A percentile compares a stretch with the other conserved stretches of the same genome.
Conservation (phyloP, 306 rosid genomes). For the Quercus wislizeni region DNA sequence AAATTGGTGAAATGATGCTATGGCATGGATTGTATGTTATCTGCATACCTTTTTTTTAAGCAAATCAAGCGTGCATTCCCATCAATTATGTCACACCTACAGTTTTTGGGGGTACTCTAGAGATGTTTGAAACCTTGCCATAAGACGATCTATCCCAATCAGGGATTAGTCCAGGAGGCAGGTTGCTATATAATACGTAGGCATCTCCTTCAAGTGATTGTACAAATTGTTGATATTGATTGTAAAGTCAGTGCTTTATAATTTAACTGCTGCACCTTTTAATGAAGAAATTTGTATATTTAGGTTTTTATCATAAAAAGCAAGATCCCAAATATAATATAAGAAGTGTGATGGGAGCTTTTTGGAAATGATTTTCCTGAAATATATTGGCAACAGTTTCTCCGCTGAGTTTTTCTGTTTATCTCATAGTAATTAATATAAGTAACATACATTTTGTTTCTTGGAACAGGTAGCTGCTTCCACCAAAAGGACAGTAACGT, state of each 20-base stretch:
- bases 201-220: too few relatives aligned
- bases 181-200: too few relatives aligned
- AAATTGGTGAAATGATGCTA: neutral
- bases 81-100: too few relatives aligned
- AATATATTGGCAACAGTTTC: neutral
- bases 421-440: neutral
- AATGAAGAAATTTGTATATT: neutral
- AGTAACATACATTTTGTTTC: slow-evolving; percentile 8
- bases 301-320: neutral
- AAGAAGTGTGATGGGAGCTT: neutral
- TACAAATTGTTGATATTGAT: neutral
- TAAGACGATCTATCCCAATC: too few relatives aligned
- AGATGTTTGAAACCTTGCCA: too few relatives aligned
- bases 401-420: neutral
- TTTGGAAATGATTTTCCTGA: neutral
- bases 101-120: too few relatives aligned
- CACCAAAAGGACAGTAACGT: slow-evolving; percentile 81
- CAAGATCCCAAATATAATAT: neutral
- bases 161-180: too few relatives aligned
- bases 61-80: neutral
- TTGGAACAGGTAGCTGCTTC: slow-evolving; percentile 82
- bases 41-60: neutral
- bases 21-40: neutral
- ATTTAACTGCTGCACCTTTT: neutral
- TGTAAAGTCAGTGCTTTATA: neutral